Evolutionary conservation across 1,284 basidiomycete genomes (phyloP).

Genomic region (Megacollybia platyphylla): DNA sequence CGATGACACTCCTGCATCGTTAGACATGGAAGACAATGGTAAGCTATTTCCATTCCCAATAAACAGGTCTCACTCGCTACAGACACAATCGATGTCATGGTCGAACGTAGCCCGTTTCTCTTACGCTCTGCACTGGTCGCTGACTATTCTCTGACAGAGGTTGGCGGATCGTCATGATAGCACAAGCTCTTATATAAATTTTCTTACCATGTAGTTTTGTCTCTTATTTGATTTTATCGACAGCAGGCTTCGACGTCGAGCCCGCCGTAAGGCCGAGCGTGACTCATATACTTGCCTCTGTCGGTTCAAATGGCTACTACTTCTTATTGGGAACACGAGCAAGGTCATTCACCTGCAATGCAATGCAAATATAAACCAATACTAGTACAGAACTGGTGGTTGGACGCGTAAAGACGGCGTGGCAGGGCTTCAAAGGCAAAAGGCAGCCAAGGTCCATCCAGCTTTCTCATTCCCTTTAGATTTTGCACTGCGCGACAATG

Average conservation of each 20-base stretch:
- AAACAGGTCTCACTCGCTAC: constrained; percentile 4
- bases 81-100: constrained; percentile 88
- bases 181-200: background rate
- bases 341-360: no score
- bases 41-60: constrained; percentile 10
- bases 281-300: background rate
- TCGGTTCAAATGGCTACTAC: background rate
- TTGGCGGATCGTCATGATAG: constrained; percentile 8
- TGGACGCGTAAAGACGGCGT: background rate
- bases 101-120: constrained; percentile 63
- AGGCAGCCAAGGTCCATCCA: background rate
- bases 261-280: background rate
- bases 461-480: background rate
- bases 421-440: background rate
- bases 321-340: background rate
- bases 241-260: background rate
- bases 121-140: background rate
- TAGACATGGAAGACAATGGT: constrained; percentile 85
- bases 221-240: background rate
- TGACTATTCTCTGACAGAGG: constrained; percentile 7
- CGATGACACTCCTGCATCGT: constrained; percentile 70
- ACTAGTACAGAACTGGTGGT: background rate
- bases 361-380: background rate
- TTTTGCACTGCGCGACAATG: constrained; percentile 15
- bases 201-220: background rate